phyloP scores from a whole-genome alignment of 805 yeast genomes.

The Metschnikowia aberdeeniae region DNA sequence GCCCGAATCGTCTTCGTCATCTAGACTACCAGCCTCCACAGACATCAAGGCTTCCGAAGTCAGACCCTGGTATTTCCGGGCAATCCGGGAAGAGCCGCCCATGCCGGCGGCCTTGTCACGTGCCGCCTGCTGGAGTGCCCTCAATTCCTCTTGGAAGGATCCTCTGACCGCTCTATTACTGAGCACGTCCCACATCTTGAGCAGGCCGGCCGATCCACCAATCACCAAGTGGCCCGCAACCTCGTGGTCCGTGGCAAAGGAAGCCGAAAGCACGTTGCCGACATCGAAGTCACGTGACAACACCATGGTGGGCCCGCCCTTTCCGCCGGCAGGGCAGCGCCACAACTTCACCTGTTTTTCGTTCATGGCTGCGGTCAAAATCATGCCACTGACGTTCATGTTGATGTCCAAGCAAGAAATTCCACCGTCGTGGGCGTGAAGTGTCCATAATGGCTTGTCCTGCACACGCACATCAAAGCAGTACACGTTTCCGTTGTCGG shows the following conservation, averaged over 20 bases:
- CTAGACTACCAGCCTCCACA: constrained; percentile 55
- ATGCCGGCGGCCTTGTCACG: constrained; percentile 49
- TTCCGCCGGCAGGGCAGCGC: constrained; percentile 54
- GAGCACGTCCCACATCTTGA: constrained; percentile 92
- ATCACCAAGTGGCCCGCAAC: constrained; percentile 78
- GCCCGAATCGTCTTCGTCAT: constrained; percentile 56
- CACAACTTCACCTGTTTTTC: constrained; percentile 85
- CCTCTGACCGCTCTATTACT: constrained; percentile 75
- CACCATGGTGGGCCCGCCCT: constrained; percentile 74
- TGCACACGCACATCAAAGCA: constrained; percentile 78
- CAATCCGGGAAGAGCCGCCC: constrained; percentile 68
- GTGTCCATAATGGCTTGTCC: constrained; percentile 80
- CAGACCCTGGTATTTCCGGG: constrained; percentile 60
- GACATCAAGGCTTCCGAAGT: constrained; percentile 54
- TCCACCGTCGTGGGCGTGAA: constrained; percentile 96
- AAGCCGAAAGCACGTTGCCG: constrained; percentile 80
- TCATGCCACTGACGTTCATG: constrained; percentile 59
- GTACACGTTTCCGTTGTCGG: constrained; percentile 86
- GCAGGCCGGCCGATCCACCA: constrained; percentile 81
- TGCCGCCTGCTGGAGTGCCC: constrained; percentile 51
- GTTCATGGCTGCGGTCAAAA: constrained; percentile 87
- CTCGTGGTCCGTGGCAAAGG: constrained; percentile 85
- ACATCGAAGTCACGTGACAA: constrained; percentile 88
- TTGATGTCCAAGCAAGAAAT: constrained; percentile 78
- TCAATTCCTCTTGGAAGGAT: constrained; percentile 59